Evolutionary conservation across 495 filamentous ascomycete genomes (phyloP), one percentile per base, ranked within the genome.

Genomic region (Pseudomonodictys pantanalensis): DNA sequence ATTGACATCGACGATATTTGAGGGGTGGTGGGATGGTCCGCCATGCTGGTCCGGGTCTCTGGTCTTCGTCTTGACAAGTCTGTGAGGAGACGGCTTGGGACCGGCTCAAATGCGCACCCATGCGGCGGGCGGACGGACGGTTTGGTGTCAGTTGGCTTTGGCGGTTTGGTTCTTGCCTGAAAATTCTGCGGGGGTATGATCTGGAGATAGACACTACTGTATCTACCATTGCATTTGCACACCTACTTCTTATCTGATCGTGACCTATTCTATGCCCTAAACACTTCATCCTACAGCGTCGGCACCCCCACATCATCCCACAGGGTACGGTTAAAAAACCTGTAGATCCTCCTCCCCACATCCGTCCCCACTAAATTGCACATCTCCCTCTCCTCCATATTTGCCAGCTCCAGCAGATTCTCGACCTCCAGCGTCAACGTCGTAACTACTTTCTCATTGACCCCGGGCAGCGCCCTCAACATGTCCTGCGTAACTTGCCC

Each of bases 241-340:
- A n/a, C n/a, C n/a, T n/a, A n/a, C n/a, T n/a, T n/a, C n/a, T n/a
- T n/a, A n/a, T n/a, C n/a, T n/a, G n/a, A n/a, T n/a, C n/a, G n/a
- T n/a, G n/a, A n/a, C n/a, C n/a, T n/a, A n/a, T n/a, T n/a, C n/a
- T n/a, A n/a, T n/a, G n/a, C n/a, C n/a, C n/a, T n/a, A n/a, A n/a
- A n/a, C n/a, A n/a, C n/a, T n/a, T n/a, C n/a, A n/a, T 24, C 22
- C 24, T 28, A 47, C 12, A 47, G 25, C 15, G 43, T 47, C 43
- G 60, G 60, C 41, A 63, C 29, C 6, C 17, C 17, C n/a, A 59
- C 43, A n/a, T 72, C 71, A 50, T 86, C 84, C 73, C 83, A 85
- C 8, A 97, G 80, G 75, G 87, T 95, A 69, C 85, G 83, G 62
- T 86, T 87, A 65, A 98, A 97, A 67, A 97, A 98, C 20, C 79